Base-by-base conservation (phyloP, 2,329 filamentous ascomycete genomes). In the Colletotrichum theobromicola region DNA sequence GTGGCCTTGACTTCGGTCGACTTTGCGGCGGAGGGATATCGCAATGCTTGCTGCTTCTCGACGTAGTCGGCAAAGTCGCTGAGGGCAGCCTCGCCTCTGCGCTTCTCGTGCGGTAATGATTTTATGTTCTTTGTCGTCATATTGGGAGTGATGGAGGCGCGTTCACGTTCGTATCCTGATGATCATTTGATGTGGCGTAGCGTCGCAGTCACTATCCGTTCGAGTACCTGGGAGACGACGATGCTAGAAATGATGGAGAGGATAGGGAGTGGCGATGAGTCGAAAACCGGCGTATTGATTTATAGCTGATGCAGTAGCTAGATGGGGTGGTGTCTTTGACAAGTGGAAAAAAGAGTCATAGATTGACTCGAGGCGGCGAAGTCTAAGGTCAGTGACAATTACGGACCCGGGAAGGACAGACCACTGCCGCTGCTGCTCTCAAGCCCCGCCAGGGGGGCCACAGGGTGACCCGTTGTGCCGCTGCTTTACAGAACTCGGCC, bases 61-160 rank as follows among this genome's bases (percentile, higher is more conserved):
- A 98, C 97, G 81, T 98, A 98, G 81, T 99, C 97, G 83, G 96
- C 95, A 83, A 99, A 99, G 80, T 98, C 97, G 87, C 94, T 97
- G 70, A 99, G 90, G 15, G 96, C 96, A 75, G 94, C 92, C 86
- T 98, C 96, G 78, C 95, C 95, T 86, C 94, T 95, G 78, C 95
- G 93, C 84, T 94, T 91, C 85, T 98, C 96, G 80, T 95, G 92
- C 53, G 91, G 89, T 73, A 93, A 90, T 81, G 92, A 90, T 83
- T 93, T 94, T 73, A 84, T 82, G 78, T 85, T 79, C 85, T 88
- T 91, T 70, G 81, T 85, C 57, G 90, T 85, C 91, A 92, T 93
- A 75, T 68, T 85, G 78, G 55, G 32, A 69, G 74, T 30, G 58
- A 58, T 16, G 21, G n/a, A 79, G 67, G 24, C 62, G 58, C 42